phyloP scores from a whole-genome alignment of 1,139 yeast species.

The Zygoascus hellenicus region DNA sequence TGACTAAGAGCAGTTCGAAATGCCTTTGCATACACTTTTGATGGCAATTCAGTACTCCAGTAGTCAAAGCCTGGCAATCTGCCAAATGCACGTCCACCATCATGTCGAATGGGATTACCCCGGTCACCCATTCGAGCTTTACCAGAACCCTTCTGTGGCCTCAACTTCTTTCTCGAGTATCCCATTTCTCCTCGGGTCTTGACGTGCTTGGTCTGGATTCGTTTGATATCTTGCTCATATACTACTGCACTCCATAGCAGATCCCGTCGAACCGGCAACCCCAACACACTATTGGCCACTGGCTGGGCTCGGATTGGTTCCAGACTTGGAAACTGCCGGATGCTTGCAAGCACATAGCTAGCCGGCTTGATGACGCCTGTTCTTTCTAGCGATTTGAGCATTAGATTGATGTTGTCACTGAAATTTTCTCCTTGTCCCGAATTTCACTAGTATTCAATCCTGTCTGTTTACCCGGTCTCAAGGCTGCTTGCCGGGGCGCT shows the following conservation, averaged over 20 bases:
- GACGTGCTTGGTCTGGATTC: conserved; percentile 87
- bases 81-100: conserved; percentile 88
- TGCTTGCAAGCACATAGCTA: conserved; percentile 68
- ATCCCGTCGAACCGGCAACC: conserved; percentile 80
- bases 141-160: conserved; percentile 92
- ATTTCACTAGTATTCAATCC: neutral
- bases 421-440: neutral
- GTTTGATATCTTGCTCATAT: conserved; percentile 79
- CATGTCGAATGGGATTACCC: conserved; percentile 85
- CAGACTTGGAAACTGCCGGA: conserved; percentile 80
- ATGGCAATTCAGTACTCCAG: conserved; percentile 77
- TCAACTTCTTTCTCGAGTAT: conserved; percentile 73
- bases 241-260: conserved; percentile 91
- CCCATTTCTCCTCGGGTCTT: conserved; percentile 84
- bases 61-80: conserved; percentile 81
- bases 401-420: neutral
- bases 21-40: conserved; percentile 67
- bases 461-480: conserved; percentile 2
- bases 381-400: conserved; percentile 7
- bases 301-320: conserved; percentile 79
- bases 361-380: conserved; percentile 45
- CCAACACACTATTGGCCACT: conserved; percentile 61
- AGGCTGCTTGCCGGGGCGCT: no score
- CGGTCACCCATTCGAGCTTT: conserved; percentile 95
- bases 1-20: conserved; percentile 75